A percentile compares a stretch with the other conserved stretches of the same genome.
Evolutionary conservation across 208 protist genomes (phyloP).

Genomic region (Acanthamoeba culbertsoni): DNA sequence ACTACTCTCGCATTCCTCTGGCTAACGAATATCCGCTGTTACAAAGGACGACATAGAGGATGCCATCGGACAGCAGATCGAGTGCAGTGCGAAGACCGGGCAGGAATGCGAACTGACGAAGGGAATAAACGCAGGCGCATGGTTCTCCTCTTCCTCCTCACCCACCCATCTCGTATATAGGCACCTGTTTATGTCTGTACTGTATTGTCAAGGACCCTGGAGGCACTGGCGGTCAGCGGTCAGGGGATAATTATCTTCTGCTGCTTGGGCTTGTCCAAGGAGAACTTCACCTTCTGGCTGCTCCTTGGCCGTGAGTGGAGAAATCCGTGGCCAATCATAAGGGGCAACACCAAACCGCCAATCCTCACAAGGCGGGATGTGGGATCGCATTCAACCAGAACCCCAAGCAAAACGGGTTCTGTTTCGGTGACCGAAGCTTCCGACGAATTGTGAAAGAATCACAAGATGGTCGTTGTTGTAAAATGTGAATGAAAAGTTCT

Average conservation of each 20-base stretch:
- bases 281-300: background rate
- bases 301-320: too few relatives aligned
- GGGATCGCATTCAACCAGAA: too few relatives aligned
- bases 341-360: too few relatives aligned
- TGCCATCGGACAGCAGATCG: background rate
- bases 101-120: background rate
- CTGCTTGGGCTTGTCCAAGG: background rate
- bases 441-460: too few relatives aligned
- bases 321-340: too few relatives aligned
- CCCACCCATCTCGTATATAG: background rate
- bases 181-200: background rate
- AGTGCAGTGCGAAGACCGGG: background rate
- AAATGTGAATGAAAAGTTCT: too few relatives aligned
- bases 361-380: too few relatives aligned
- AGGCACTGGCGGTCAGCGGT: background rate
- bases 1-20: too few relatives aligned
- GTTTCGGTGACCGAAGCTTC: too few relatives aligned
- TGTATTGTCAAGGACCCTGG: background rate
- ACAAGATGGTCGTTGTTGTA: too few relatives aligned
- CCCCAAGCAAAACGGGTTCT: too few relatives aligned
- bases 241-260: background rate
- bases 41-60: background rate
- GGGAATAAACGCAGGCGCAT: background rate
- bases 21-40: too few relatives aligned
- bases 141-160: background rate